Conservation (phyloP, 2,329 filamentous ascomycete genomes). For the Hyphodiscus sp. region DNA sequence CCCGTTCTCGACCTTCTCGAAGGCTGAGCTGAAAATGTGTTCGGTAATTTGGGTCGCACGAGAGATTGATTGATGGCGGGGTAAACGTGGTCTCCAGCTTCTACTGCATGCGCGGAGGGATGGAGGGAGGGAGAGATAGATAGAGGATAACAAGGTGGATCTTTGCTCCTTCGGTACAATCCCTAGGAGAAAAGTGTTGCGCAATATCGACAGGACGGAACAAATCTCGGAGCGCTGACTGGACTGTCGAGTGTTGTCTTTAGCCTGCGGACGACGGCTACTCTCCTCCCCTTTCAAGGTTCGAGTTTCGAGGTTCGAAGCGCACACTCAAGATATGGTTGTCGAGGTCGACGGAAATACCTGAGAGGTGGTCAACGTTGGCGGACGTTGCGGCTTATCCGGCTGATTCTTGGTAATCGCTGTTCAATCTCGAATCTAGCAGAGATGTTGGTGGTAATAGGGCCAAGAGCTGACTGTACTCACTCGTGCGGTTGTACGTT, state of each 20-base stretch:
- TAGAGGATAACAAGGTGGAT: not conserved
- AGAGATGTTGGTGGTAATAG: not conserved
- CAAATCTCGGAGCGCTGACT: not conserved
- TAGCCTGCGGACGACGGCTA: constrained; percentile 1
- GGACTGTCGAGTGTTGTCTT: not conserved
- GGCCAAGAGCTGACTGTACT: not conserved
- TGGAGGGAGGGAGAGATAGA: no score
- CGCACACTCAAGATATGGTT: not conserved
- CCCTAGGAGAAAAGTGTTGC: not conserved
- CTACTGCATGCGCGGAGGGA: not conserved
- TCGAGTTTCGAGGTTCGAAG: not conserved
- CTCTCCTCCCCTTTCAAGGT: not conserved
- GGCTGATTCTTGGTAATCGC: not conserved
- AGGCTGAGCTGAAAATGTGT: not conserved
- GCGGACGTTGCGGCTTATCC: not conserved
- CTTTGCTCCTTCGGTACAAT: not conserved
- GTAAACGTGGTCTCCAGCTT: not conserved
- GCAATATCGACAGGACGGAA: not conserved
- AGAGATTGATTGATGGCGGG: not conserved
- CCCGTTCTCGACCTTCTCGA: not conserved
- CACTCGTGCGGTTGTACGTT: not conserved
- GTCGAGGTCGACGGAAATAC: not conserved
- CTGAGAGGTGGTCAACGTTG: not conserved
- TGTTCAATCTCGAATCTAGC: not conserved
- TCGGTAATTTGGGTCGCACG: no score